These are phyloP conservation scores for Funneliformis geosporum DNA, from an alignment of 192 early-diverging fungal species.

Conservation along the genomic window DNA sequence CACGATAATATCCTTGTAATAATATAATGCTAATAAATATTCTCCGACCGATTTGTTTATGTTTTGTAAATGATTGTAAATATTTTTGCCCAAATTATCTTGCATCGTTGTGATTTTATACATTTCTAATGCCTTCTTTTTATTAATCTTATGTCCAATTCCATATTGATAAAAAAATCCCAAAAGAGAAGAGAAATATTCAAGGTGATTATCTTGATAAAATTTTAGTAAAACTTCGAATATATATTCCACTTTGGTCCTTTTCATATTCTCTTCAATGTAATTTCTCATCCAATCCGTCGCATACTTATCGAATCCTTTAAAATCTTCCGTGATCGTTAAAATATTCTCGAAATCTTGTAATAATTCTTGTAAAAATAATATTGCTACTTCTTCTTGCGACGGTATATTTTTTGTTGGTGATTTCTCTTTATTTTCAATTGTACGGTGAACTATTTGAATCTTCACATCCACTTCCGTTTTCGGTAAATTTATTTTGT, in stretches of 20 bases:
- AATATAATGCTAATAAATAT: conserved; percentile 1
- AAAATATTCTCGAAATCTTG: background rate
- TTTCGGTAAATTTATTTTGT: background rate
- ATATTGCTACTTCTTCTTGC: background rate
- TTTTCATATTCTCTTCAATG: background rate
- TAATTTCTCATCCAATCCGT: background rate
- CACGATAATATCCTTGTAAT: background rate
- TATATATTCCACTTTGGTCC: background rate
- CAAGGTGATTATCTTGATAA: background rate
- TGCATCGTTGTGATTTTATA: background rate
- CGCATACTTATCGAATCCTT: background rate
- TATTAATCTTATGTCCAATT: background rate
- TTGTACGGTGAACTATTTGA: background rate
- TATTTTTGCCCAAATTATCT: background rate
- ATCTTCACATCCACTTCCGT: too few relatives aligned
- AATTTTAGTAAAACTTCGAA: background rate
- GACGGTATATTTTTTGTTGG: background rate
- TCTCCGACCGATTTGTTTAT: background rate
- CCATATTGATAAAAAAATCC: background rate
- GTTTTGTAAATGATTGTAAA: background rate
- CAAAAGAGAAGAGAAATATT: background rate
- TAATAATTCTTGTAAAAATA: background rate
- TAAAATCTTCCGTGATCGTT: background rate
- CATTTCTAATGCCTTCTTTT: background rate
- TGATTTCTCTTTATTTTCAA: background rate